Conservation (phyloP, 2,329 filamentous ascomycete species). For the Fusarium kyushuense region DNA sequence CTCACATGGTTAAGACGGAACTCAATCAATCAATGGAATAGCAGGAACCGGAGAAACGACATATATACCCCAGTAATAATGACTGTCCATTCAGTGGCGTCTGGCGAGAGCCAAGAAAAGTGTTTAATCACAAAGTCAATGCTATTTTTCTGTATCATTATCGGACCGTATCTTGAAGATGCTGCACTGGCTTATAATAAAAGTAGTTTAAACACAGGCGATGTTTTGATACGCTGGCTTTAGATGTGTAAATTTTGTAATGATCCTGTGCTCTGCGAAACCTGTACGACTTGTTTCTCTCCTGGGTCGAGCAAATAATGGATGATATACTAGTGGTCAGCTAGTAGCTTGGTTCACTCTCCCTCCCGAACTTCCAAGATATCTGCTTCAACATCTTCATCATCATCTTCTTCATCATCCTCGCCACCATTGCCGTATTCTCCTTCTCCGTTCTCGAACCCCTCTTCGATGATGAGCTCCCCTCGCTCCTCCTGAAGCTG, state of each 20-base stretch:
- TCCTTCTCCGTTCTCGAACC: slow-evolving; percentile 50
- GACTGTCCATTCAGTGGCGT: too few relatives aligned
- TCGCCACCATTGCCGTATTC: slow-evolving; percentile 48
- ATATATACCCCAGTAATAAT: background rate
- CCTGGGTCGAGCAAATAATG: slow-evolving; percentile 22
- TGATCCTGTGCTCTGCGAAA: slow-evolving; percentile 3
- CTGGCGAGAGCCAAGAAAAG: too few relatives aligned
- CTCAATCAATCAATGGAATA: background rate
- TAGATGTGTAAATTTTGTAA: background rate
- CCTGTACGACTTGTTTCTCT: background rate
- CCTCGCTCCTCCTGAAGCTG: slow-evolving; percentile 59
- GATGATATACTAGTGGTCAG: slow-evolving; percentile 15
- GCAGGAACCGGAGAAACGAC: background rate
- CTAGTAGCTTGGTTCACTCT: slow-evolving; percentile 46
- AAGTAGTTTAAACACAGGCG: background rate
- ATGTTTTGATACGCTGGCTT: background rate
- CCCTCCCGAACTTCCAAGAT: slow-evolving; percentile 54
- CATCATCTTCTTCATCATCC: slow-evolving; percentile 49
- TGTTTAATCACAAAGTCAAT: background rate
- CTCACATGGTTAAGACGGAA: background rate
- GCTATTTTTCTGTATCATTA: too few relatives aligned
- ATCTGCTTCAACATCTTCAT: slow-evolving; percentile 52
- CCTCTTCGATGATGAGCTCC: slow-evolving; percentile 47
- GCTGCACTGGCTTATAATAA: background rate
- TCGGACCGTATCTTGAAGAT: background rate